Evolutionary conservation across 2,329 filamentous ascomycete species (phyloP), one percentile per base, ranked within the genome.

Genomic region (Hirsutella rhossiliensis): DNA sequence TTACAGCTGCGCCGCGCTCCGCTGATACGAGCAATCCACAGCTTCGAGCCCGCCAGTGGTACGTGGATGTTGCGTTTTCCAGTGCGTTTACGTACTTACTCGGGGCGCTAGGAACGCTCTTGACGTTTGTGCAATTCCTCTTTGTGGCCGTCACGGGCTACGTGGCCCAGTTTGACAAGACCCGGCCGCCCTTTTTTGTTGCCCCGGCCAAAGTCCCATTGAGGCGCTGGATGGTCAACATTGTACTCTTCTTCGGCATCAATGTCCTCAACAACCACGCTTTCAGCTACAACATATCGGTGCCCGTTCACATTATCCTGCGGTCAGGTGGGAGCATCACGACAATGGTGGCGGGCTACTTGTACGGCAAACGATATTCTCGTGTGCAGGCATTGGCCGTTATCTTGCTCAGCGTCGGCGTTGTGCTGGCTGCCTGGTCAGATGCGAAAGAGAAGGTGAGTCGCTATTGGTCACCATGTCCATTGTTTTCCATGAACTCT

Each of bases 261-360:
- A 98, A 97, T 56, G 79, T 97, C 46, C 68, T 98, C 58, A 98
- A 98, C 66, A 98, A 98, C 56, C 90, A 90, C 71, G 92, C 90
- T 7, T 98, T 98, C 62, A 89, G 87, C 49, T 98, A 96, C 66
- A 82, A 88, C 54, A 97, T 98, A 45, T 95, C 88, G 7, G 87
- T 98, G 0, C 92, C 92, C 1, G 80, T 98, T 41, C 92, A 98
- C 59, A 98, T 98, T 55, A 97, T 98, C 52, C 72, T 98, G 28
- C 80, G 92, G 43, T 96, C 89, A 41, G 94, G 90, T 41, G 92
- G 92, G 15, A 95, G 89, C 55, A 94, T 97, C 49, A 94, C 89
- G 5, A 97, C 92, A 9, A 94, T 98, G 78, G 65, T 82, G 15
- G 87, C 90, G n/a, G 92, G 92, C 3, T 88, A 82, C 56, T 53